Base-by-base conservation (phyloP, 2,329 filamentous ascomycete species). In the Penicillium griseofulvum region DNA sequence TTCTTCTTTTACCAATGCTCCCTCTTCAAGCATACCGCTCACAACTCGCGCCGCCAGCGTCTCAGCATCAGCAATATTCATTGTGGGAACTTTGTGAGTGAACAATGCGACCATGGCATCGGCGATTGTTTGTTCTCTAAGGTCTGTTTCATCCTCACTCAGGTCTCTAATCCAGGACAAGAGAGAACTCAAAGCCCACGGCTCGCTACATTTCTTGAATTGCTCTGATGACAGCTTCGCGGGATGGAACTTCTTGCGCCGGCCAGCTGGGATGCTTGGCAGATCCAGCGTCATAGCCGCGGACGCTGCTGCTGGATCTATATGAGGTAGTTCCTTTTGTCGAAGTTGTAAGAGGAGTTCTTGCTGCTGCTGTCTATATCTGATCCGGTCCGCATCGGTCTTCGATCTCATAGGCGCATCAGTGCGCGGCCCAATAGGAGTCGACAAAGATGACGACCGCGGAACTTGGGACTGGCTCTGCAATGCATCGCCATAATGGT, bases 21-120 rank as follows among this genome's bases (percentile, higher is more conserved):
- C 87, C 9, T 87, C 85, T 24, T 84, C 81, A 61, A 93, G 83
- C 90, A 99, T 94, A 44, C 87, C 84, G 52, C 85, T 80, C 2
- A 96, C 86, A 0, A 96, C 89, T 38, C 85, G 85, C 55, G 84
- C 83, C 58, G 90, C 90, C 49, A 99, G 80, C 1, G 87, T 88
- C 71, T 99, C 94, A 0, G 94, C 94, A 78, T 99, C 95, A 6
- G 93, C 92, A 39, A 94, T 93, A 65, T 99, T 97, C 91, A 99
- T 97, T 0, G 91, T 99, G 0, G 94, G 92, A 0, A 99, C 91
- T 73, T 97, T 97, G 74, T 90, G 84, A 1, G 90, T 96, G 71
- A 99, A 97, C 7, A 99, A 79, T 29, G 87, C 89, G 39, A 96
- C 87, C 39, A 99, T 81, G 2, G 90, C 92, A 63, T 97, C 92